Evolutionary conservation across 768 basidiomycete species (phyloP), one percentile per base, ranked within the genome.

Genomic region (Cystobasidiopsis lactophilus): DNA sequence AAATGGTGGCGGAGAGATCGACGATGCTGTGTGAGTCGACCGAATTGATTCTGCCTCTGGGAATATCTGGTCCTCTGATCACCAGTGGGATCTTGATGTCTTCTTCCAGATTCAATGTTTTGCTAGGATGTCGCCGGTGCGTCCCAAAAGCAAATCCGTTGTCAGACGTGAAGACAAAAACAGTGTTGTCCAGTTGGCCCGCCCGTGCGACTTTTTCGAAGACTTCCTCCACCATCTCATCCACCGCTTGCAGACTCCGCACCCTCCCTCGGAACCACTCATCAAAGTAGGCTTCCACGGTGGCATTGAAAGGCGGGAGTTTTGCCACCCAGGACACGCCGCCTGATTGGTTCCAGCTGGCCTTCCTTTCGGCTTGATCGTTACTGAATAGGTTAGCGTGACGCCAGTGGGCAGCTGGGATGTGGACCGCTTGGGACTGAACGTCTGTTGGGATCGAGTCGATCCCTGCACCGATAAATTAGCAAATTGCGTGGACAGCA

Each of bases 61-160:
- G 14, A 11, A 47, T n/a, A n/a, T 11, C 29, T 13, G 45, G 45
- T 9, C 45, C 45, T 18, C 45, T 13, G 16, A 47, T 23, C 10
- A 31, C 23, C 11, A 47, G 30, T 4, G 45, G 45, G 10, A 47
- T 26, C 16, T 30, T 43, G 52, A 62, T 58, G 40, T 62, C 61
- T 41, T 60, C 59, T 41, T 62, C 61, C 38, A 57, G 59, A 0
- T 54, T 54, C 0, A 57, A 43, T 2, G 59, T 60, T 52, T 62
- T 62, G 1, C 59, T 57, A 1, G 61, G 57, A 18, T 57, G 55
- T 18, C 61, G 55, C 9, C 61, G 55, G 33, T 62, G 46, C 13
- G 5, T 14, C 3, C 52, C 43, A 21, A 53, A 13, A 2, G 49
- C 44, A 35, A 50, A 62, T 7, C 59, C 61, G 30, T 62, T 62